Evolutionary conservation across 805 yeast genomes (phyloP), one percentile per base, ranked within the genome.

Genomic region (Barnettozyma siamensis): DNA sequence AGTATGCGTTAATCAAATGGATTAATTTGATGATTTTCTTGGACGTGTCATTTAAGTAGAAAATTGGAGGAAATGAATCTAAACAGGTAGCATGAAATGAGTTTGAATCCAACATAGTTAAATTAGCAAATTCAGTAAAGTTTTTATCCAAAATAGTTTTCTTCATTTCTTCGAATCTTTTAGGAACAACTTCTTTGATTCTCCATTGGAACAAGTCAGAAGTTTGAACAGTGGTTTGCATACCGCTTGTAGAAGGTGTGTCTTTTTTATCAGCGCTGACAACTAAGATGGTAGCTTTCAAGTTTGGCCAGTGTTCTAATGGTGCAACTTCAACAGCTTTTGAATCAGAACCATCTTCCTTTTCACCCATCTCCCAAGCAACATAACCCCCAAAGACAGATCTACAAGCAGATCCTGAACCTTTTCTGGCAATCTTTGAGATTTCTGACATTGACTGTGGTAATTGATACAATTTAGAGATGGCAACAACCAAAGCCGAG

Each of bases 341-440:
- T 12, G 97, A 89, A 66, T 93, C 99, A 34, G 76, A 71, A n/a
- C 99, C 99, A 58, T 88, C 83, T 0, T 49, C 65, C 44, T 58
- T 48, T 3, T 53, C 50, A 43, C 99, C 99, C 97, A 89, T 88
- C 63, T 93, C 96, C 99, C 99, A 93, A 4, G 98, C 98, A 11
- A 93, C 99, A 59, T 80, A 93, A 7, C 99, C 99, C 36, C 99
- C 98, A 64, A 87, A 88, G 47, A 93, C 70, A 8, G 98, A 93
- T 63, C 99, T 76, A 67, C 99, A 93, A 7, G 99, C 99, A 12
- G 96, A 88, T 3, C 99, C 99, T 7, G 97, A 88, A 26, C 99
- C 99, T 66, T 88, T 91, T 66, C 99, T 80, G 12, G 99, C 99
- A 58, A 93, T 84, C 58, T 82, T 83, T 49, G 96, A 86, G 48